Percentiles rank a stretch among this genome's conserved stretches.
Evolutionary conservation across 345 rosid genomes (phyloP).

Genomic region (Eucalyptus cloeziana): DNA sequence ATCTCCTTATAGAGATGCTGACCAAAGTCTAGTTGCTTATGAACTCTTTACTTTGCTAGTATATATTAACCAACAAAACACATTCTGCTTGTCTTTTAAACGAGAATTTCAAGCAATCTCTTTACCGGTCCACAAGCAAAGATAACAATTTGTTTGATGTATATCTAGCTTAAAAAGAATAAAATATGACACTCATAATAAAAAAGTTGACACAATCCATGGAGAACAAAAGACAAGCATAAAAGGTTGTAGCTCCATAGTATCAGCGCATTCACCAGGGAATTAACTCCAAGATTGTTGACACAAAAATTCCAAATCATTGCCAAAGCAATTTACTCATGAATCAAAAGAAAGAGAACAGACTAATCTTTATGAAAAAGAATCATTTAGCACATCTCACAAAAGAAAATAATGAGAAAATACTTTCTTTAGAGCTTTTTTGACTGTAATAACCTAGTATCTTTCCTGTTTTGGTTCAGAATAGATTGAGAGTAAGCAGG

Average conservation of each 20-base stretch:
- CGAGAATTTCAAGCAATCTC: background rate
- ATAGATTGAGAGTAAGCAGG: background rate
- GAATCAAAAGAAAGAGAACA: background rate
- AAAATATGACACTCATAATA: background rate
- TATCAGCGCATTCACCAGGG: background rate
- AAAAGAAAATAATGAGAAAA: background rate
- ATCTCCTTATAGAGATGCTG: background rate
- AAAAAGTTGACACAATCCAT: background rate
- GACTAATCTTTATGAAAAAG: background rate
- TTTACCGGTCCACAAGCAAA: background rate
- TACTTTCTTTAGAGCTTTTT: background rate
- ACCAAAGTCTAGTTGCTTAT: background rate
- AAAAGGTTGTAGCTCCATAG: background rate
- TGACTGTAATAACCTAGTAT: background rate
- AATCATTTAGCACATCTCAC: background rate
- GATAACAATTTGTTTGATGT: background rate
- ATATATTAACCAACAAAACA: background rate
- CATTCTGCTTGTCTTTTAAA: background rate
- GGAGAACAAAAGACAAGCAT: background rate
- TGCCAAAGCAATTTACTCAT: background rate
- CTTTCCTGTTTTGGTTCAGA: background rate
- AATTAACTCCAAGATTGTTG: background rate
- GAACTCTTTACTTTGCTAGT: background rate
- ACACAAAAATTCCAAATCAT: background rate
- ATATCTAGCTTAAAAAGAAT: background rate